These are phyloP conservation scores for Cinchona pubescens DNA, from an alignment of 257 asterid genomes.

Conservation along the genomic window DNA sequence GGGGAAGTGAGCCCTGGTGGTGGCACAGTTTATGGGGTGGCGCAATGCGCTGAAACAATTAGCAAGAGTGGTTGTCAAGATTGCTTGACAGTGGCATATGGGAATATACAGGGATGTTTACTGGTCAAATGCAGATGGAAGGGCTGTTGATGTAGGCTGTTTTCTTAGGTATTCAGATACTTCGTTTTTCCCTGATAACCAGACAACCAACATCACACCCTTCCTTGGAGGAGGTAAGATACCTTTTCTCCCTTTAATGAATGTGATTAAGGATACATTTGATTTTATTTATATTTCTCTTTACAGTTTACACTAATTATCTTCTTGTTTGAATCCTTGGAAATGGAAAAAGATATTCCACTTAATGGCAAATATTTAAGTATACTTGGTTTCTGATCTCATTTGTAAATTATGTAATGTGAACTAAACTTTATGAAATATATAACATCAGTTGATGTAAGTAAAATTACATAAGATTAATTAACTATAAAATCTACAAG, in stretches of 20 bases:
- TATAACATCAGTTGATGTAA: too few relatives aligned
- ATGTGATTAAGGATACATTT: background rate
- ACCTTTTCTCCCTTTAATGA: background rate
- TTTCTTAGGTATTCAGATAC: constrained; percentile 63
- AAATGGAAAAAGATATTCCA: too few relatives aligned
- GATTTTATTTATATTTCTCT: background rate
- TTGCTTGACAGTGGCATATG: constrained; percentile 62
- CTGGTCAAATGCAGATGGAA: constrained; percentile 65
- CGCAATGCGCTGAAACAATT: constrained; percentile 75
- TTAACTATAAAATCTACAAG: too few relatives aligned
- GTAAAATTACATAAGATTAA: too few relatives aligned
- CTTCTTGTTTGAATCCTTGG: background rate
- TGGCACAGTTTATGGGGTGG: constrained; percentile 45
- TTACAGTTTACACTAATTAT: background rate
- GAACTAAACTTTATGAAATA: too few relatives aligned
- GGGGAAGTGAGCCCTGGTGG: constrained; percentile 25
- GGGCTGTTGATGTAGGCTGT: constrained; percentile 74
- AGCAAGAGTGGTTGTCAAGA: constrained; percentile 53
- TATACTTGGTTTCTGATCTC: too few relatives aligned
- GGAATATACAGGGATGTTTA: constrained; percentile 65
- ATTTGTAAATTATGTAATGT: too few relatives aligned
- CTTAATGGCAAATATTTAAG: background rate
- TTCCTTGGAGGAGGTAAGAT: constrained; percentile 43
- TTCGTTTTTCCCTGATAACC: constrained; percentile 60
- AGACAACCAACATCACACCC: constrained; percentile 48